These are phyloP conservation scores for Drosera spatulata DNA, from an alignment of 179 eudicot species.

Conservation along the genomic window DNA sequence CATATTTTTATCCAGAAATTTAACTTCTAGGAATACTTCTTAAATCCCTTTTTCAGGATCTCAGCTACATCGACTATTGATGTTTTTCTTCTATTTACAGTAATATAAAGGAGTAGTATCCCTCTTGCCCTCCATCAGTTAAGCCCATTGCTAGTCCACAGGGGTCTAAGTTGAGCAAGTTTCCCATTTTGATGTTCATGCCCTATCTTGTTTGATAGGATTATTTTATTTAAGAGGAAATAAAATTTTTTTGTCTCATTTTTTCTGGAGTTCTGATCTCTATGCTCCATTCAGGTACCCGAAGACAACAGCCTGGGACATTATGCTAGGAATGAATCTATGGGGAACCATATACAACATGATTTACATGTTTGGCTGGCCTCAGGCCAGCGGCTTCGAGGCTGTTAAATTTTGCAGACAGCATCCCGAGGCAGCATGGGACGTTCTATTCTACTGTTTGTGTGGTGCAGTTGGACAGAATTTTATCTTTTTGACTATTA, in stretches of 20 bases:
- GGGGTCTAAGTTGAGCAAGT: too few species aligned
- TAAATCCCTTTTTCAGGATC: too few species aligned
- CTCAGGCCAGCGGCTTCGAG: constrained; percentile 75
- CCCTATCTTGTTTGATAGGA: too few species aligned
- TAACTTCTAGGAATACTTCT: too few species aligned
- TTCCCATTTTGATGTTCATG: too few species aligned
- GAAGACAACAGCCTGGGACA: constrained; percentile 90
- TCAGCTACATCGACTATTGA: too few species aligned
- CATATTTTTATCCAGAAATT: too few species aligned
- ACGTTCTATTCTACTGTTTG: constrained; percentile 68
- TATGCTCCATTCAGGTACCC: constrained; percentile 43
- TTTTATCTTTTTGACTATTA: constrained; percentile 83
- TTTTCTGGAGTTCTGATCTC: background rate
- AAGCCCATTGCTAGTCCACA: too few species aligned
- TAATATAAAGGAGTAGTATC: too few species aligned
- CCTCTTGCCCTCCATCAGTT: too few species aligned
- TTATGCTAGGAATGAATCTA: constrained; percentile 96
- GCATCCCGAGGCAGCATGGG: constrained; percentile 97
- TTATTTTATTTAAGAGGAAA: too few species aligned
- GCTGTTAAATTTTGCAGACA: constrained; percentile 76
- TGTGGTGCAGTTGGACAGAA: constrained; percentile 96
- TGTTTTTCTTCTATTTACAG: too few species aligned
- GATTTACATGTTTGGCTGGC: constrained; percentile 89
- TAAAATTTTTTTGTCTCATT: background rate
- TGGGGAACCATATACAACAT: constrained; percentile 93